A percentile compares a stretch with the other conserved stretches of the same genome.
phyloP scores from a whole-genome alignment of 768 basidiomycete species.

The Lyophyllum decastes region DNA sequence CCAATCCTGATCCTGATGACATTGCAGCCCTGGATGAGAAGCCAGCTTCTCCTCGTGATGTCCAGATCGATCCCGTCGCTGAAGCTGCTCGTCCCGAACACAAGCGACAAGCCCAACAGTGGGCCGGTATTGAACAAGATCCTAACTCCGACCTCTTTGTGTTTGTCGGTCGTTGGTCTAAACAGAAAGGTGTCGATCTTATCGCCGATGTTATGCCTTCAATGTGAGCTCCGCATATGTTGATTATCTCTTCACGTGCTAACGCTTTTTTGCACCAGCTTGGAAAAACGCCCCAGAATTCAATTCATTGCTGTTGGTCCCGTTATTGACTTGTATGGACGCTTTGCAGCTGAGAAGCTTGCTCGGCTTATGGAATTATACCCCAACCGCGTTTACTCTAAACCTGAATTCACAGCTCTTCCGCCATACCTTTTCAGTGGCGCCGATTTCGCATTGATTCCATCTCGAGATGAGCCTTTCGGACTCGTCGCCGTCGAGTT shows the following conservation, averaged over 20 bases:
- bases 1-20: constrained; percentile 94
- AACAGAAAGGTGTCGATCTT: constrained; percentile 97
- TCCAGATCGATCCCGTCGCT: constrained; percentile 76
- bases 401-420: constrained; percentile 93
- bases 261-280: constrained; percentile 37
- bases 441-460: constrained; percentile 94
- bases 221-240: constrained; percentile 50
- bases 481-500: constrained; percentile 96
- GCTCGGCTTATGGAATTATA: constrained; percentile 93
- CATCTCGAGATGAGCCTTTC: constrained; percentile 95
- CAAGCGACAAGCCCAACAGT: constrained; percentile 93
- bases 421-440: constrained; percentile 94
- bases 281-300: constrained; percentile 84
- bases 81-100: constrained; percentile 90
- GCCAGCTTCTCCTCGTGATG: constrained; percentile 67
- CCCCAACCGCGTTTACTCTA: constrained; percentile 92
- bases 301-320: constrained; percentile 91
- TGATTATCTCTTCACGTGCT: not conserved
- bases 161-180: constrained; percentile 97
- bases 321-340: constrained; percentile 93
- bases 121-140: constrained; percentile 93
- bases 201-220: constrained; percentile 95
- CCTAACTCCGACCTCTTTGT: constrained; percentile 90
- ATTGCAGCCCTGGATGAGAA: constrained; percentile 89
- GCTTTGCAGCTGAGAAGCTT: constrained; percentile 94